Percentiles rank a stretch among this genome's conserved stretches.
These are phyloP conservation scores for Tolypocladium ovalisporum DNA, from an alignment of 2,329 filamentous ascomycete species.

Conservation along the genomic window DNA sequence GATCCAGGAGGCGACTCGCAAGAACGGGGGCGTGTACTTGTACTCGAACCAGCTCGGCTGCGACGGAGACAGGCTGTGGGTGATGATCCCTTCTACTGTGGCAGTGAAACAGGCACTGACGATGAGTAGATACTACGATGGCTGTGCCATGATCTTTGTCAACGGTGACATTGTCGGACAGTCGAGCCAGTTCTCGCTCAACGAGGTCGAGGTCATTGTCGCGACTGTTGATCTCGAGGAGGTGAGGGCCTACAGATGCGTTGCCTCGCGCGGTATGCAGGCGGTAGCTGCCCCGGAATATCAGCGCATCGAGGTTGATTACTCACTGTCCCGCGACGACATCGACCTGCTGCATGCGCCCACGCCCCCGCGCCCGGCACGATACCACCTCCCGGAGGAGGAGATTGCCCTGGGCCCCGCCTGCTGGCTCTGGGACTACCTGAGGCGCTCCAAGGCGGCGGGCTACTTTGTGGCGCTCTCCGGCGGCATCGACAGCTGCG, in stretches of 20 bases:
- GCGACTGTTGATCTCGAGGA: background rate
- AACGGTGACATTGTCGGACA: background rate
- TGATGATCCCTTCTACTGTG: background rate
- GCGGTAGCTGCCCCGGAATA: background rate
- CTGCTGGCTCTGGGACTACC: background rate
- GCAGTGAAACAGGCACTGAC: background rate
- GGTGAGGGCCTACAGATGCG: background rate
- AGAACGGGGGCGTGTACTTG: background rate
- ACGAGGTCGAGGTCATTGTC: background rate
- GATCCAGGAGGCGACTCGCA: background rate
- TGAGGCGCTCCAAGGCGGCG: background rate
- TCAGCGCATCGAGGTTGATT: background rate
- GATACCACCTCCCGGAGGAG: background rate
- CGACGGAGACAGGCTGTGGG: background rate
- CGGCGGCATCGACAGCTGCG: background rate
- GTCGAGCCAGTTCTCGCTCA: background rate
- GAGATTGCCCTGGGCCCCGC: background rate
- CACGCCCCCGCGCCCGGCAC: background rate
- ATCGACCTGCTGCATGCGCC: background rate
- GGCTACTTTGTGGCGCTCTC: background rate
- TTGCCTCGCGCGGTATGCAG: background rate
- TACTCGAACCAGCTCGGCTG: background rate
- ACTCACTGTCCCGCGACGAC: background rate
- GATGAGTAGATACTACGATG: background rate
- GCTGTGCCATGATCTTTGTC: background rate